These are phyloP conservation scores for Alnus rubra DNA, from an alignment of 306 rosid species.

Conservation along the genomic window DNA sequence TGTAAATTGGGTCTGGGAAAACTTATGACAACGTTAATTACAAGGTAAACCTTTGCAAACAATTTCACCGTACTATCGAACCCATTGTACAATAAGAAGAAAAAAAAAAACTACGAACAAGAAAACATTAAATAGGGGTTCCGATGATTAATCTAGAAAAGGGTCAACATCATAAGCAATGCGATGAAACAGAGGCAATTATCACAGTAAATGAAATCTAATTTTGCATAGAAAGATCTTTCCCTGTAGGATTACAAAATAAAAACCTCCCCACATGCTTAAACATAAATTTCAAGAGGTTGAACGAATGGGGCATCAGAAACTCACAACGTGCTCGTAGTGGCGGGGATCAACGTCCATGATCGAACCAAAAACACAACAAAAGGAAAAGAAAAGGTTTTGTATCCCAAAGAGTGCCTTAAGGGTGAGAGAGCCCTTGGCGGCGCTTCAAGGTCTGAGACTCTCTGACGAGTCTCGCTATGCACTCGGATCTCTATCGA, in stretches of 20 bases:
- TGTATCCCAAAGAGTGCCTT: background rate
- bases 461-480: background rate
- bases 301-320: slow-evolving; percentile 1
- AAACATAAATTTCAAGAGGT: background rate
- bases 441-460: no score
- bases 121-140: background rate
- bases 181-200: background rate
- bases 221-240: background rate
- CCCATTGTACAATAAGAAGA: background rate
- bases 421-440: background rate
- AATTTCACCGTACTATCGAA: background rate
- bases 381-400: background rate
- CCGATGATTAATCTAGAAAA: background rate
- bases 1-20: background rate
- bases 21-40: background rate
- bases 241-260: background rate
- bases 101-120: background rate
- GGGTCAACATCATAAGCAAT: background rate
- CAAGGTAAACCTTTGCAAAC: background rate
- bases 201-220: background rate
- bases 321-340: slow-evolving; percentile 66
- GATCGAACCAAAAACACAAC: background rate
- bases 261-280: background rate
- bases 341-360: slow-evolving; percentile 89
- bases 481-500: slow-evolving; percentile 3